These are phyloP conservation scores for Pseudomassariella vexata DNA, from an alignment of 2,329 filamentous ascomycete species.

Conservation along the genomic window DNA sequence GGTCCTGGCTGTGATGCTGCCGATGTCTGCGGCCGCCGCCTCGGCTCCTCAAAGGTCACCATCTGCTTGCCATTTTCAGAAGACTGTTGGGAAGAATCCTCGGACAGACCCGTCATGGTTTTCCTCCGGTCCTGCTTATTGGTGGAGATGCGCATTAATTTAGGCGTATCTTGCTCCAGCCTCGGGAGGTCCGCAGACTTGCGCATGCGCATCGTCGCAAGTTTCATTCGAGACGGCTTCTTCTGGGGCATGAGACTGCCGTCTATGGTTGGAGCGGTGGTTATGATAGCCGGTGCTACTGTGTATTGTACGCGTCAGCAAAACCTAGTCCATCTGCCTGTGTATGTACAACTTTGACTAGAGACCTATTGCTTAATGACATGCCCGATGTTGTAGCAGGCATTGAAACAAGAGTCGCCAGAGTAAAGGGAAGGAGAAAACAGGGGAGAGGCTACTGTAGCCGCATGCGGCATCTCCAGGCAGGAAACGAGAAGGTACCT, in stretches of 20 bases:
- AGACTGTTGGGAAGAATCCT: slow-evolving; percentile 26
- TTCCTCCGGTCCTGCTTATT: slow-evolving; percentile 36
- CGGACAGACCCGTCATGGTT: slow-evolving; percentile 27
- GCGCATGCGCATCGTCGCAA: slow-evolving; percentile 47
- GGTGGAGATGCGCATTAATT: slow-evolving; percentile 10
- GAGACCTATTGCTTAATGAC: too few relatives aligned
- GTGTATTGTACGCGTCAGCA: neutral
- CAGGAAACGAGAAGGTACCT: slow-evolving; percentile 30
- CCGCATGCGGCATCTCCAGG: too few relatives aligned
- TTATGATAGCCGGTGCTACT: slow-evolving; percentile 72
- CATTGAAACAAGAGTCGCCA: too few relatives aligned
- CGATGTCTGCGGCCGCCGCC: slow-evolving; percentile 19
- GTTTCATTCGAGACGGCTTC: slow-evolving; percentile 50
- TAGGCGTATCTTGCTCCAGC: slow-evolving; percentile 20
- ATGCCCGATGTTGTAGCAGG: too few relatives aligned
- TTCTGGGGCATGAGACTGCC: slow-evolving; percentile 46
- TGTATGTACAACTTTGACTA: too few relatives aligned
- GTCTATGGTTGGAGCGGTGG: slow-evolving; percentile 77
- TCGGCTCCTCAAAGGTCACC: slow-evolving; percentile 58
- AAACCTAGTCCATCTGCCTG: too few relatives aligned
- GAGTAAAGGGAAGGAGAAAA: too few relatives aligned
- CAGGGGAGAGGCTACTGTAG: too few relatives aligned
- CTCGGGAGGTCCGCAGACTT: slow-evolving; percentile 45
- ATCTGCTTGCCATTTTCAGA: slow-evolving; percentile 27
- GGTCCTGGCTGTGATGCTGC: slow-evolving; percentile 7